These are phyloP conservation scores for Gremmenia infestans DNA, from an alignment of 2,329 filamentous ascomycete genomes.

Conservation along the genomic window DNA sequence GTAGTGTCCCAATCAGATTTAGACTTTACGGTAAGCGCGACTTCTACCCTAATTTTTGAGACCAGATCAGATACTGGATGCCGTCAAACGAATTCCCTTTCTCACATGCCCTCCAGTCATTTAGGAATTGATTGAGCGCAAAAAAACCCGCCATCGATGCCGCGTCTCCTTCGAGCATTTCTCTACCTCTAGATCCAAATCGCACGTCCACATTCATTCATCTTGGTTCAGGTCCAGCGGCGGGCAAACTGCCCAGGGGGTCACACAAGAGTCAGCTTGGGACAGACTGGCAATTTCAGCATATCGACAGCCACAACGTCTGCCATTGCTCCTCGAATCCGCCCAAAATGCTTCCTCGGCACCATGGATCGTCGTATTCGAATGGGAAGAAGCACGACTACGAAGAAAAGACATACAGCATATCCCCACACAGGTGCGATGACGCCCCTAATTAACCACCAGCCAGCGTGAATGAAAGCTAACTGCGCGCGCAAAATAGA, in stretches of 20 bases:
- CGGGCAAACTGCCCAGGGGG: constrained; percentile 21
- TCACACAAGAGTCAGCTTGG: constrained; percentile 20
- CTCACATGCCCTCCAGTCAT: no score
- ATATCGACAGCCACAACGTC: background rate
- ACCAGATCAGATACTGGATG: constrained; percentile 1
- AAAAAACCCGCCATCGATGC: background rate
- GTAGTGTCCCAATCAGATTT: no score
- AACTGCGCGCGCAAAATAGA: constrained; percentile 40
- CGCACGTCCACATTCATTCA: constrained; percentile 9
- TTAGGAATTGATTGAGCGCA: background rate
- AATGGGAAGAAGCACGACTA: constrained; percentile 64
- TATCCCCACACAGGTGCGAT: constrained; percentile 79
- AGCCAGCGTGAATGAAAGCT: constrained; percentile 11
- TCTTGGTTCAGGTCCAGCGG: background rate
- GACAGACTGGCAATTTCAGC: constrained; percentile 18
- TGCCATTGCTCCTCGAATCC: constrained; percentile 16
- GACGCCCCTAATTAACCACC: constrained; percentile 10
- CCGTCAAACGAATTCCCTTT: no score
- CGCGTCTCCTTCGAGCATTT: background rate
- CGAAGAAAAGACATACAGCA: constrained; percentile 69
- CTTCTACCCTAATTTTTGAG: background rate
- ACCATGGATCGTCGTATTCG: constrained; percentile 67
- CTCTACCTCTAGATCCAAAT: background rate
- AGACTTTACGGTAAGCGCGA: no score
- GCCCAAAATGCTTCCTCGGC: constrained; percentile 75